Evolutionary conservation across 306 rosid species (phyloP).

Genomic region (Lagenaria siceraria): DNA sequence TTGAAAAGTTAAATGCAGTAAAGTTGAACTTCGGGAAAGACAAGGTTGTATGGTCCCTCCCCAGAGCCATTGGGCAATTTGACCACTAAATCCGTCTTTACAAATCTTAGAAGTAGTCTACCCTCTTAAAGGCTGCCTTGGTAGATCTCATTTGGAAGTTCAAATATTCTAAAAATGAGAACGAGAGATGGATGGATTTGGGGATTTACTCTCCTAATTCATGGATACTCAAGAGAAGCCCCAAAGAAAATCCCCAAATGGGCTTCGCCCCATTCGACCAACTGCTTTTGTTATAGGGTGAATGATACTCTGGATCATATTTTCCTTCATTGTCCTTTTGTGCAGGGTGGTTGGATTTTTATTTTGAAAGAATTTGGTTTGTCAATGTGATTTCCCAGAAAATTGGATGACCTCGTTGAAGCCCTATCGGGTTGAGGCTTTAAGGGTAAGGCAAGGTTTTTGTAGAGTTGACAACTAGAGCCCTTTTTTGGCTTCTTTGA

Average conservation of each 20-base stretch:
- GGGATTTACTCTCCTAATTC: neutral
- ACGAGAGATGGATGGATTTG: neutral
- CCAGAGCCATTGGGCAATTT: neutral
- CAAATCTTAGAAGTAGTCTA: neutral
- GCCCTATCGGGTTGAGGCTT: no score
- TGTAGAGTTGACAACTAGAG: no score
- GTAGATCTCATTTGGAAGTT: neutral
- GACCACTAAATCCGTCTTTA: neutral
- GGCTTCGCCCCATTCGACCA: neutral
- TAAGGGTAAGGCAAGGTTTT: neutral
- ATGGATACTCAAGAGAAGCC: neutral
- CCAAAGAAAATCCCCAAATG: neutral
- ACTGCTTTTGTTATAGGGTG: neutral
- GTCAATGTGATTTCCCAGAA: neutral
- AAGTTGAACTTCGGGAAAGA: neutral
- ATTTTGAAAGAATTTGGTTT: no score
- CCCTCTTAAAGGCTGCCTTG: neutral
- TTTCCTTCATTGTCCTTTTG: neutral
- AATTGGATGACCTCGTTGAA: neutral
- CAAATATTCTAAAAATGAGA: neutral
- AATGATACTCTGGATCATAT: neutral
- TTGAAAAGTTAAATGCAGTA: neutral
- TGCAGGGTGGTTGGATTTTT: neutral
- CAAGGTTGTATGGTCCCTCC: neutral
- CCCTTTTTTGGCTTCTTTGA: no score